Evolutionary conservation across 768 basidiomycete species (phyloP).

Genomic region (Strobilomyces confusus): DNA sequence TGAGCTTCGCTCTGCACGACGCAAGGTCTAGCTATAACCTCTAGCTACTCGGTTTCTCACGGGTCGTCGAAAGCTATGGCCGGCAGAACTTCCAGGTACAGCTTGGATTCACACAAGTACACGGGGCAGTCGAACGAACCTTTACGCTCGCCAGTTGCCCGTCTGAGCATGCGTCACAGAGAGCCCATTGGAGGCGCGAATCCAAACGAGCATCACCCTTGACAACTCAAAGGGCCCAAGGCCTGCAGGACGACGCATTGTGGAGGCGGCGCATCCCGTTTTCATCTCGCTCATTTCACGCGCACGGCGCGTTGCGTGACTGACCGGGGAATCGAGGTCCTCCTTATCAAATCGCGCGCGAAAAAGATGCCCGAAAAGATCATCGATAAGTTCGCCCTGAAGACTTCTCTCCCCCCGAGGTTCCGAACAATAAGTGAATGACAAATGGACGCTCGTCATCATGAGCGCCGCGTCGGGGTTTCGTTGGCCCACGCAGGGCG

Average conservation of each 20-base stretch:
- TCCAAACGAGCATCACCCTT: conserved; percentile 11
- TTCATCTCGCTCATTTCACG: conserved; percentile 20
- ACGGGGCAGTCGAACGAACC: neutral
- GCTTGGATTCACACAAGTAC: neutral
- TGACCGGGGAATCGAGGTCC: conserved; percentile 10
- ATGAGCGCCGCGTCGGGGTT: conserved; percentile 20
- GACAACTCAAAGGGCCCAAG: neutral
- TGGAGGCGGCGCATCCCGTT: conserved; percentile 5
- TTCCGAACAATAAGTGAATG: conserved; percentile 7
- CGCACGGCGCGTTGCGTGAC: conserved; percentile 14
- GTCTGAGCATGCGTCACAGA: neutral
- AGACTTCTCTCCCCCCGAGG: neutral
- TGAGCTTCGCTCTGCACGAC: neutral
- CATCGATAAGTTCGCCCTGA: no score
- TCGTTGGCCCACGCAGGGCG: conserved; percentile 7
- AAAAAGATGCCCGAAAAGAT: neutral
- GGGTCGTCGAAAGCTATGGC: neutral
- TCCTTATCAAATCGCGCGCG: conserved; percentile 7
- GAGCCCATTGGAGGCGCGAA: conserved; percentile 8
- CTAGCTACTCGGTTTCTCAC: neutral
- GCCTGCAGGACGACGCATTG: conserved; percentile 25
- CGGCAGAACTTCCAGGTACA: neutral
- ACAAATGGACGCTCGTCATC: neutral
- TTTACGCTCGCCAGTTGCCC: neutral
- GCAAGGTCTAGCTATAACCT: neutral